phyloP scores from a whole-genome alignment of 2,329 filamentous ascomycete genomes.

The Stachybotrys echinatus region DNA sequence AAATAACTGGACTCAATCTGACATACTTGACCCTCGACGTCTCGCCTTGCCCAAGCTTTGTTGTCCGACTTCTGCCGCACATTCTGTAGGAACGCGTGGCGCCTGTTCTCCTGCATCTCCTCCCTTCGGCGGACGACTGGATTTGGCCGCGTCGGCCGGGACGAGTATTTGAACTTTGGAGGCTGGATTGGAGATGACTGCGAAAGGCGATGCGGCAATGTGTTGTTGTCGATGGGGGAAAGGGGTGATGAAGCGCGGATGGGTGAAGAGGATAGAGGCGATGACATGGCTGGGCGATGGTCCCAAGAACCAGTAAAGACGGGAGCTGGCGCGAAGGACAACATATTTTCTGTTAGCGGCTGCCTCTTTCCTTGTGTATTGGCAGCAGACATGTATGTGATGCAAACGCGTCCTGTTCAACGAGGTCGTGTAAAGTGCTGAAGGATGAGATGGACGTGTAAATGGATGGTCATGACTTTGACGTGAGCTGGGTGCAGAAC shows the following conservation, averaged over 20 bases:
- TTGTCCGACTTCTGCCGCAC: slow-evolving; percentile 58
- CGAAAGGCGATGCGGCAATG: slow-evolving; percentile 32
- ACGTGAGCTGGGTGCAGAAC: slow-evolving; percentile 7
- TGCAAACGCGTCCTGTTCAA: too few relatives aligned
- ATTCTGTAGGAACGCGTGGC: slow-evolving; percentile 64
- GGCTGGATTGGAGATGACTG: slow-evolving; percentile 40
- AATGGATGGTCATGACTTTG: slow-evolving; percentile 4
- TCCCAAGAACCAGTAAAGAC: slow-evolving; percentile 38
- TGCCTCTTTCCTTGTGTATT: background rate
- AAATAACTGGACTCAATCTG: too few relatives aligned
- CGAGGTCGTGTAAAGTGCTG: slow-evolving; percentile 3
- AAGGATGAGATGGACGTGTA: slow-evolving; percentile 1
- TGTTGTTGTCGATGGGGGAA: slow-evolving; percentile 36
- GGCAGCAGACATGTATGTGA: background rate
- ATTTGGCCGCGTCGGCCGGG: slow-evolving; percentile 55
- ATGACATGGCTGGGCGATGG: slow-evolving; percentile 43
- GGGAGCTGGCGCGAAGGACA: slow-evolving; percentile 36
- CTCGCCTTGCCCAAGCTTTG: slow-evolving; percentile 52
- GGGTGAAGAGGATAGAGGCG: slow-evolving; percentile 55
- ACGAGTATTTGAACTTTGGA: slow-evolving; percentile 43
- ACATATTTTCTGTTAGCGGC: slow-evolving; percentile 22
- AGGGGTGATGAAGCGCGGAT: slow-evolving; percentile 46
- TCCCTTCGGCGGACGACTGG: slow-evolving; percentile 57
- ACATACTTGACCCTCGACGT: slow-evolving; percentile 53
- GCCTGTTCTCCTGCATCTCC: slow-evolving; percentile 56